A percentile compares a stretch with the other conserved stretches of the same genome.
Evolutionary conservation across 805 yeast species (phyloP).

Genomic region (Barnettozyma siamensis): DNA sequence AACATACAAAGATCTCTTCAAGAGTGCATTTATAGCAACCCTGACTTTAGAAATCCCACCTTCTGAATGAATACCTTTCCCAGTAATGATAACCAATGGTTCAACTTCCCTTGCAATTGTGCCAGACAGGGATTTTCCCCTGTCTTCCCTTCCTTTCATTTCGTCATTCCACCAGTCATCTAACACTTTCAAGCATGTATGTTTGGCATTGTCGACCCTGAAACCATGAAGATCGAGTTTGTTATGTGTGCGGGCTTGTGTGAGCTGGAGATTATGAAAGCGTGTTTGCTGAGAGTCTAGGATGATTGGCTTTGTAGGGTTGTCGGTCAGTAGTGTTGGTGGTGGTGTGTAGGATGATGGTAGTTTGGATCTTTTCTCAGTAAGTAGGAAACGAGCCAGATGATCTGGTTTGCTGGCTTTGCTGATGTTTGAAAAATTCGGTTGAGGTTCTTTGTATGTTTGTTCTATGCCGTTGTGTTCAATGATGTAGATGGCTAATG

Average conservation of each 20-base stretch:
- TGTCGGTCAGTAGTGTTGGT: neutral
- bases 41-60: conserved; percentile 50
- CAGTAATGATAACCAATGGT: conserved; percentile 51
- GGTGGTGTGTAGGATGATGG: neutral
- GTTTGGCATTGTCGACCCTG: conserved; percentile 41
- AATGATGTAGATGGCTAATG: conserved; percentile 29
- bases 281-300: conserved; percentile 10
- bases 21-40: conserved; percentile 34
- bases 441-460: conserved; percentile 22
- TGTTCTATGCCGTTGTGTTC: conserved; percentile 26
- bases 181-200: conserved; percentile 32
- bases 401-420: conserved; percentile 2
- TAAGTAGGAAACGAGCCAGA: no score
- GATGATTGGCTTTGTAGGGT: neutral
- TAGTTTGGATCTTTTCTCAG: no score
- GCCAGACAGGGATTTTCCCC: conserved; percentile 33
- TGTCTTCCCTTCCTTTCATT: conserved; percentile 33
- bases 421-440: conserved; percentile 5
- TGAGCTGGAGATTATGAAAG: conserved; percentile 13
- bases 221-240: conserved; percentile 55
- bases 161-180: conserved; percentile 63
- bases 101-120: conserved; percentile 35
- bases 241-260: conserved; percentile 15
- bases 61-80: conserved; percentile 64
- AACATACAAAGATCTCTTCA: conserved; percentile 34